Percentiles rank a stretch among this genome's conserved stretches.
Conservation (phyloP, 257 asterid species). For the Solanum pimpinellifolium region DNA sequence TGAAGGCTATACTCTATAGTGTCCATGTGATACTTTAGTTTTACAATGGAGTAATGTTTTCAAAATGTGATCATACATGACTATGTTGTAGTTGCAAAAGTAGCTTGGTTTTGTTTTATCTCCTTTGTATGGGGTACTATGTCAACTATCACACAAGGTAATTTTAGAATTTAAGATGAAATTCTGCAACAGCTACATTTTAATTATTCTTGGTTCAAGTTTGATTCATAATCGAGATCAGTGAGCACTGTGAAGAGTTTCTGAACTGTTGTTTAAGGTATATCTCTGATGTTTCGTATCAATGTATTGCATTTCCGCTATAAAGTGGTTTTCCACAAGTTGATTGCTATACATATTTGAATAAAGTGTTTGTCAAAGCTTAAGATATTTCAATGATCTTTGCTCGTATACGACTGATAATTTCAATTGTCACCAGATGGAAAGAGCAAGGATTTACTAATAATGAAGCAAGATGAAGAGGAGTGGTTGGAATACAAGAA, state of each 20-base stretch:
- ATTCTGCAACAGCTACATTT: not conserved
- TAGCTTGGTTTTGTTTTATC: not conserved
- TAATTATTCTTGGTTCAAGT: not conserved
- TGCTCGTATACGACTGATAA: not conserved
- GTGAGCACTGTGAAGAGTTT: not conserved
- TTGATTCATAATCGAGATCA: not conserved
- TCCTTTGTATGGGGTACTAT: not conserved
- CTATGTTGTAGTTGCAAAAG: not conserved
- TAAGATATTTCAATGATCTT: not conserved
- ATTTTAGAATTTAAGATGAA: not conserved
- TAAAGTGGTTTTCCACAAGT: not conserved
- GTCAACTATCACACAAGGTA: not conserved
- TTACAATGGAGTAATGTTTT: not conserved
- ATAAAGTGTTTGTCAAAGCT: not conserved
- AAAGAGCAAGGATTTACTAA: slow-evolving; percentile 80
- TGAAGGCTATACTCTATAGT: not conserved
- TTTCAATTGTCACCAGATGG: slow-evolving; percentile 44
- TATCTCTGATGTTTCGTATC: not conserved
- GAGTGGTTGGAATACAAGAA: slow-evolving; percentile 85
- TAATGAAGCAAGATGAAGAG: slow-evolving; percentile 68
- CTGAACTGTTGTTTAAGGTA: not conserved
- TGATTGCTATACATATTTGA: not conserved
- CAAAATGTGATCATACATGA: not conserved
- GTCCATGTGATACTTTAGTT: not conserved
- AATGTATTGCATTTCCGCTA: not conserved